Base-by-base conservation (phyloP, 2,329 filamentous ascomycete species). In the Colletotrichum neosansevieriae region DNA sequence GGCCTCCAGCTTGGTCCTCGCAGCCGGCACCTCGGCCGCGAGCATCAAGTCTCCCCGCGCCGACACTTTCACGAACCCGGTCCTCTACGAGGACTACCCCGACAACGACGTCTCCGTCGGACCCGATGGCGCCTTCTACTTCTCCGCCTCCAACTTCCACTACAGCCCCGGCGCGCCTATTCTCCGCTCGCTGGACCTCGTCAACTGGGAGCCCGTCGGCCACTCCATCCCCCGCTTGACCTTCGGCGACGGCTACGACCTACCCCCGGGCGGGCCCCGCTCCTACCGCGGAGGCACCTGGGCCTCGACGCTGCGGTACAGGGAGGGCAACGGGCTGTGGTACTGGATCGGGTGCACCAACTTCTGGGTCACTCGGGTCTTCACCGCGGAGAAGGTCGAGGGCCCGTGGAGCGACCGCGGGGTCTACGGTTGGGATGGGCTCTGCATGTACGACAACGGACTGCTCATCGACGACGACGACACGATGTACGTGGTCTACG, bases 261-360 rank as follows among this genome's bases (percentile, higher is more conserved):
- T 88, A 0, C 65, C 69, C 3, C 42, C 65, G 10, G 79, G 77
- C 56, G 76, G 78, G 3, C 76, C 76, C 6, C 76, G 77, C 1
- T 83, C 82, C 1, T 89, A 89, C 68, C 79, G 84, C 9, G 79
- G 82, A 50, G 87, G 87, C 0, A 88, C 84, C 6, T 89, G 85
- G 84, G 87, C 87, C 0, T 86, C 83, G 0, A 83, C 82, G 0
- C 76, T 89, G 66, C 78, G 82, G 4, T 88, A 88, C 73, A 81
- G 85, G 6, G 72, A 81, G 54, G 84, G 81, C 36, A 83, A 80
- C 32, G 78, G 80, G 1, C 76, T 78, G 1, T 89, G 82, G 75
- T 88, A 88, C 76, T 89, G 86, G 86, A 80, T 87, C 9, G 87
- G 86, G 1, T 89, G 87, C 71, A 78, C 87, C 59, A 81, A 85